These are phyloP conservation scores for Blastosporella zonata DNA, from an alignment of 1,284 basidiomycete genomes.

Conservation along the genomic window DNA sequence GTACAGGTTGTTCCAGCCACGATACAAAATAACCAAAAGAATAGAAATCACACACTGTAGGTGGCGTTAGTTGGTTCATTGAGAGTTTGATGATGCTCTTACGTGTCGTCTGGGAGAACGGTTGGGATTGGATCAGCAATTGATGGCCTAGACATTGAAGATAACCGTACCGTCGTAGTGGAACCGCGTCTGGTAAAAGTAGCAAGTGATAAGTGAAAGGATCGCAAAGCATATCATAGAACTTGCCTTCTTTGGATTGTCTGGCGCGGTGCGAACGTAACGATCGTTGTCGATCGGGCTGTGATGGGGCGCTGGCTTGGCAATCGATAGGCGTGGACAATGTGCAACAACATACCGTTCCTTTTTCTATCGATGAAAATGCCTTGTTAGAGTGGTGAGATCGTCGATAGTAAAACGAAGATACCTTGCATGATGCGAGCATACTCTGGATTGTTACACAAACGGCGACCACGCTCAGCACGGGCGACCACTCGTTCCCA, in stretches of 20 bases:
- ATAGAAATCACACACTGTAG: slow-evolving; percentile 13
- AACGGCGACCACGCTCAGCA: slow-evolving; percentile 72
- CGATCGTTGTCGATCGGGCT: slow-evolving; percentile 79
- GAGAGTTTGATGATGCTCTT: slow-evolving; percentile 15
- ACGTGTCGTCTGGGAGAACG: slow-evolving; percentile 35
- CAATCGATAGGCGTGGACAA: neutral
- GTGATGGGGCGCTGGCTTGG: slow-evolving; percentile 2
- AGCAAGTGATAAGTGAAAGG: slow-evolving; percentile 17
- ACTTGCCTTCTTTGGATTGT: slow-evolving; percentile 82
- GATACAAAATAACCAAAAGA: neutral
- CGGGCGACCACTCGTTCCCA: slow-evolving; percentile 84
- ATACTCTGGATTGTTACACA: slow-evolving; percentile 85
- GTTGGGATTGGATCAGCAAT: neutral
- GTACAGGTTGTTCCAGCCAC: neutral
- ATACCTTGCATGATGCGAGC: slow-evolving; percentile 82
- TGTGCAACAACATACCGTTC: slow-evolving; percentile 49
- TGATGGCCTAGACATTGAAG: neutral
- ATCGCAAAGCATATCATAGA: neutral
- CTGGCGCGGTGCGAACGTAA: slow-evolving; percentile 74
- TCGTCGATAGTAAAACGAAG: slow-evolving; percentile 5
- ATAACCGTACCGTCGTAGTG: slow-evolving; percentile 65
- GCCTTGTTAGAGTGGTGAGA: slow-evolving; percentile 4
- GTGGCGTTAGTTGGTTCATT: neutral
- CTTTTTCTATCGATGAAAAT: slow-evolving; percentile 50
- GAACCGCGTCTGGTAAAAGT: slow-evolving; percentile 54